These are phyloP conservation scores for Trichoderma oligosporum DNA, from an alignment of 2,329 filamentous ascomycete species.

Conservation along the genomic window DNA sequence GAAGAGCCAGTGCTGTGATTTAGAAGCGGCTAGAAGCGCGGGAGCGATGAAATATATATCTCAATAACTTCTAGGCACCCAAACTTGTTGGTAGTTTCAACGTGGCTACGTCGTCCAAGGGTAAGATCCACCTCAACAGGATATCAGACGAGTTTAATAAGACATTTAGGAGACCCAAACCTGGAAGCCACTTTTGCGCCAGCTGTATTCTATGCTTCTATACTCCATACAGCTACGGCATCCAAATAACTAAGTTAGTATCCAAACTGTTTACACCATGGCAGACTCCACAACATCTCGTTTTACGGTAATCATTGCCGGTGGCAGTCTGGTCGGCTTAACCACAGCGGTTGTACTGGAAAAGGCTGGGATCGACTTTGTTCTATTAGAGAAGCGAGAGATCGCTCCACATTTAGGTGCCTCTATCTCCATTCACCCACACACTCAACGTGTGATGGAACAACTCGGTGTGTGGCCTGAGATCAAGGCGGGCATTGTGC, in stretches of 20 bases:
- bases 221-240: not conserved
- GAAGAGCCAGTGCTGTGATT: no score
- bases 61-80: no score
- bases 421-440: constrained; percentile 33
- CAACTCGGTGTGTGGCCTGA: constrained; percentile 30
- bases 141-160: no score
- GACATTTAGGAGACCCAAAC: not conserved
- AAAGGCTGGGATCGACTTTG: constrained; percentile 30
- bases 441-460: constrained; percentile 29
- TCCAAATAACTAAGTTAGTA: not conserved
- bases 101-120: no score
- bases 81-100: no score
- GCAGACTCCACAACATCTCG: not conserved
- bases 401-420: constrained; percentile 30
- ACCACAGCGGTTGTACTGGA: constrained; percentile 28
- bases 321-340: constrained; percentile 36
- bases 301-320: constrained; percentile 29
- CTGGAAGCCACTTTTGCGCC: not conserved
- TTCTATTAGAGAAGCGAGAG: constrained; percentile 30
- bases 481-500: not conserved
- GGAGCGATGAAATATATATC: no score
- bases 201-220: not conserved
- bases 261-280: not conserved
- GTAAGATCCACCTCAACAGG: no score
- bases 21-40: no score